Conservation (phyloP, 257 asterid species). For the Salvia miltiorrhiza region DNA sequence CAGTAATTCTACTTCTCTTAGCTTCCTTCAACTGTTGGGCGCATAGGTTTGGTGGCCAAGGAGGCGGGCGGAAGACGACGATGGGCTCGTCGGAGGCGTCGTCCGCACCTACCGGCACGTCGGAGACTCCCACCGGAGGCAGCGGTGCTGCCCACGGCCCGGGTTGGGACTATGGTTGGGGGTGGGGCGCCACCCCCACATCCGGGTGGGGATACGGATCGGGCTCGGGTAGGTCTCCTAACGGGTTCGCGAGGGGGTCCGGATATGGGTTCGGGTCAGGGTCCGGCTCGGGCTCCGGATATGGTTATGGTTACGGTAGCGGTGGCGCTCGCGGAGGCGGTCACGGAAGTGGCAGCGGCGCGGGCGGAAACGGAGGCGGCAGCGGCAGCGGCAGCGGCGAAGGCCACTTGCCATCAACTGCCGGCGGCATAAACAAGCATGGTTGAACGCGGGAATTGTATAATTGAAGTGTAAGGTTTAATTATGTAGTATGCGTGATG, state of each 20-base stretch:
- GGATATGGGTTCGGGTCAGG: conserved; percentile 46
- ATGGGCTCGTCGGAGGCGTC: conserved; percentile 11
- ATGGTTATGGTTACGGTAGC: conserved; percentile 40
- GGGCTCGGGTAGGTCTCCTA: conserved; percentile 46
- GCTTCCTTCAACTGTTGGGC: conserved; percentile 17
- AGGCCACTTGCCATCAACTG: not conserved
- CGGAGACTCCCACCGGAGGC: conserved; percentile 30
- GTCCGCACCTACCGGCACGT: conserved; percentile 3
- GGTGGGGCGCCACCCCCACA: conserved; percentile 48
- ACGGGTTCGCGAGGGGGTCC: conserved; percentile 34
- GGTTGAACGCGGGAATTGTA: conserved; percentile 15
- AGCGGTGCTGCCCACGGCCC: conserved; percentile 46
- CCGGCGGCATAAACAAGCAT: conserved; percentile 20
- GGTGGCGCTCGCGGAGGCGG: conserved; percentile 46
- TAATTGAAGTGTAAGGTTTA: not conserved
- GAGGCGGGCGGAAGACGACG: no score
- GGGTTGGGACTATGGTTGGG: conserved; percentile 48
- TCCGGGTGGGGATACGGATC: conserved; percentile 69
- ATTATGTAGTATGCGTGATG: not conserved
- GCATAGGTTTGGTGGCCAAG: not conserved
- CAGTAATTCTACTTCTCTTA: conserved; percentile 28
- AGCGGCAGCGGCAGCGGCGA: conserved; percentile 5
- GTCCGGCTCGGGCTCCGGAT: conserved; percentile 36
- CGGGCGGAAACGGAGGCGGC: conserved; percentile 21
- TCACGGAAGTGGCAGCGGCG: conserved; percentile 36